phyloP scores from a whole-genome alignment of 2,329 filamentous ascomycete species.

The Nothopassalora personata region DNA sequence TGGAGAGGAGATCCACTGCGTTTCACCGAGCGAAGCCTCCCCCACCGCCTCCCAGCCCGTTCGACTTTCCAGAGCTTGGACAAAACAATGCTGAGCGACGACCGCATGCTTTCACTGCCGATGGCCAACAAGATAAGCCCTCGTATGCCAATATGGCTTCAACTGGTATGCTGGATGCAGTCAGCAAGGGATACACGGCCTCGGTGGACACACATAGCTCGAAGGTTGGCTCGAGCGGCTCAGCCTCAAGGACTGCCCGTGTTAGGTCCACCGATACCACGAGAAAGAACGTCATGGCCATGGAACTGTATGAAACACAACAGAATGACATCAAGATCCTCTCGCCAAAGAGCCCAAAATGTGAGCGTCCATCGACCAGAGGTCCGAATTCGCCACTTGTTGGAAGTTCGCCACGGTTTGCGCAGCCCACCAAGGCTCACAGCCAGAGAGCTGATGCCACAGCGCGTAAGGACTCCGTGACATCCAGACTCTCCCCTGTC shows the following conservation, averaged over 20 bases:
- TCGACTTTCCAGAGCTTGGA: constrained; percentile 21
- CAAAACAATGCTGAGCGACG: background rate
- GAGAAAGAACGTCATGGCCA: background rate
- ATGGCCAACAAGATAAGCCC: background rate
- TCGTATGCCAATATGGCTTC: constrained; percentile 20
- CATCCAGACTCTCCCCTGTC: constrained; percentile 3
- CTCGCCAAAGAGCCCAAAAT: background rate
- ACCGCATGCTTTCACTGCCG: background rate
- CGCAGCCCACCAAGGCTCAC: constrained; percentile 29
- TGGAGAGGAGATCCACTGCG: background rate
- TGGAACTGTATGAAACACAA: background rate
- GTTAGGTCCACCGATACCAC: background rate
- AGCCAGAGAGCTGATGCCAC: constrained; percentile 23
- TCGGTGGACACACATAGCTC: background rate
- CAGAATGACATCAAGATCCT: constrained; percentile 1
- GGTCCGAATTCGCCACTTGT: background rate
- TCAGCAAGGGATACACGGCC: background rate
- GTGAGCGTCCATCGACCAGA: background rate
- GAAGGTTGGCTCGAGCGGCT: background rate
- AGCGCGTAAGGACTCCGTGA: constrained; percentile 19
- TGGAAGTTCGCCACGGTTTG: constrained; percentile 23
- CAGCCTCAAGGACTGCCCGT: background rate
- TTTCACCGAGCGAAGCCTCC: background rate
- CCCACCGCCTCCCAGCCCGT: constrained; percentile 7
- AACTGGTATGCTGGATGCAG: constrained; percentile 1